Conservation (phyloP, 805 yeast genomes). For the Nakazawaea ishiwadae region DNA sequence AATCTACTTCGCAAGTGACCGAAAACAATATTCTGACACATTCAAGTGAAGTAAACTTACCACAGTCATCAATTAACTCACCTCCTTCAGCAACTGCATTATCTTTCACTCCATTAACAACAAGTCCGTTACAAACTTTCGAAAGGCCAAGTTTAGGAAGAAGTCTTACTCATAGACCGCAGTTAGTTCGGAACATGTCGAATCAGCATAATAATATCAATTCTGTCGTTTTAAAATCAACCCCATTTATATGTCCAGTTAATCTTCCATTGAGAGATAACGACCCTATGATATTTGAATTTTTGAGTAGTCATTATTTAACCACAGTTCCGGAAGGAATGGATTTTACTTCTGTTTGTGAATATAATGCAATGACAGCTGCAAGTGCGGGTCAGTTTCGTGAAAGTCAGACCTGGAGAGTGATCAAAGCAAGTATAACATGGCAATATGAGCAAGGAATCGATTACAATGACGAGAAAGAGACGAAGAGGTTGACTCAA, state of each 20-base stretch:
- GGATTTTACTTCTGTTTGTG: conserved; percentile 48
- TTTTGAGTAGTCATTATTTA: conserved; percentile 45
- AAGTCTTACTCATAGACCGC: conserved; percentile 15
- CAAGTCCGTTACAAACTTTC: background rate
- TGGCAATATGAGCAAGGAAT: conserved; percentile 22
- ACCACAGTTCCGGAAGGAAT: conserved; percentile 43
- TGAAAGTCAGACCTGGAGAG: conserved; percentile 62
- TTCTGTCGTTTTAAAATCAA: conserved; percentile 11
- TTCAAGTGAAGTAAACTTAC: conserved; percentile 17
- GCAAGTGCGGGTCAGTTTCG: conserved; percentile 43
- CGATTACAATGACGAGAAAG: conserved; percentile 6
- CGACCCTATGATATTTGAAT: conserved; percentile 39
- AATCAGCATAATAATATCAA: conserved; percentile 9
- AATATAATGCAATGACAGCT: conserved; percentile 53
- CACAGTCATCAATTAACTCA: background rate
- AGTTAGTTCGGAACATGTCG: conserved; percentile 17
- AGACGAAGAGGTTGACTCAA: conserved; percentile 2
- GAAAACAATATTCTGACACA: conserved; percentile 14
- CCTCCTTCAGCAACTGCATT: conserved; percentile 13
- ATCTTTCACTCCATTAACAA: conserved; percentile 12
- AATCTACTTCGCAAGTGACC: conserved; percentile 4
- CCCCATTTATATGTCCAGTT: conserved; percentile 35
- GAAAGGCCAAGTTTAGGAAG: conserved; percentile 14
- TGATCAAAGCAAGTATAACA: conserved; percentile 44
- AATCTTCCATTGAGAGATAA: conserved; percentile 37